Conservation (phyloP, 2,329 filamentous ascomycete species). For the Claviceps pazoutovae region DNA sequence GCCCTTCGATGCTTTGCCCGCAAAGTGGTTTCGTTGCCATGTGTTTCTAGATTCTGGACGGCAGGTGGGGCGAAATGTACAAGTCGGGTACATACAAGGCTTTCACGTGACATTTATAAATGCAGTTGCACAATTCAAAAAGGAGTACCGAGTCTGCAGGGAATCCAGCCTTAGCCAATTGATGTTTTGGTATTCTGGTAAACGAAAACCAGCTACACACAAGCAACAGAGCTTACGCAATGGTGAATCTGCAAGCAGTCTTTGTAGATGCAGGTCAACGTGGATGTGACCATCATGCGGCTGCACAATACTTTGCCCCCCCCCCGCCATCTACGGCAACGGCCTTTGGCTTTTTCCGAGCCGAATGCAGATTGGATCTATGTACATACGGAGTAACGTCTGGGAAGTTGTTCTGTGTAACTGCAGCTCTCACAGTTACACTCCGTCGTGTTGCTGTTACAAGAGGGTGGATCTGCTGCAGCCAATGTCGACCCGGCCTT, state of each 20-base stretch:
- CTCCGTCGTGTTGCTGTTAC: no score
- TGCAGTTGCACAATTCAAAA: neutral
- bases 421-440: no score
- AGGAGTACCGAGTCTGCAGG: neutral
- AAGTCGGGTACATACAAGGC: neutral
- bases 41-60: neutral
- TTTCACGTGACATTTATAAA: constrained; percentile 2
- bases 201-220: neutral
- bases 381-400: no score
- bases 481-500: constrained; percentile 18
- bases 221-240: neutral
- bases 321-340: neutral
- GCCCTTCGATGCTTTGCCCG: neutral
- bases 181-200: neutral
- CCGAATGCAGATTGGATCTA: neutral
- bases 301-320: neutral
- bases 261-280: neutral
- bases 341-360: neutral
- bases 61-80: constrained; percentile 2
- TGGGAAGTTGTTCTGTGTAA: no score
- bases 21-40: constrained; percentile 3
- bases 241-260: neutral
- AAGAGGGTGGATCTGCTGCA: constrained; percentile 12
- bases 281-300: neutral
- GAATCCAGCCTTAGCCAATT: neutral